phyloP scores from a whole-genome alignment of 78 protist species.

The Parvularia atlantis region DNA sequence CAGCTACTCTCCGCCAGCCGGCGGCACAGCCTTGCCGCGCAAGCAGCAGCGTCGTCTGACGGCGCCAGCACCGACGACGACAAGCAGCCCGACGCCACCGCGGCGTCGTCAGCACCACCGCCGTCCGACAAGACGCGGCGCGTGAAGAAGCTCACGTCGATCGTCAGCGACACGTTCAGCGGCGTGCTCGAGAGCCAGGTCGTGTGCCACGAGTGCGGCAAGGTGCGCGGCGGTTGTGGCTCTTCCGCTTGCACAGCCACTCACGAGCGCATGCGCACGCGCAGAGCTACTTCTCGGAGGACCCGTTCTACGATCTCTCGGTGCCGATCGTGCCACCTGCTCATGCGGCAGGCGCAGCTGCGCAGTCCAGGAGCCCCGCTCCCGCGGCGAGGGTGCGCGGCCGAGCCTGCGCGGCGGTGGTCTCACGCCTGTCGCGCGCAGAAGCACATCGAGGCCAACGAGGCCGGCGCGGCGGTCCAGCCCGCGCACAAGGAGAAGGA shows the following conservation, averaged over 20 bases:
- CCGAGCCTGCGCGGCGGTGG: neutral
- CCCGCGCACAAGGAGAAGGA: neutral
- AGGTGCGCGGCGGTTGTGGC: neutral
- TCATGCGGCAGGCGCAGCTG: neutral
- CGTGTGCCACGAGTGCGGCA: neutral
- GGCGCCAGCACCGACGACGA: too few species aligned
- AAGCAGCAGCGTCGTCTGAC: too few species aligned
- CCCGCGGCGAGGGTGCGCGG: too few species aligned
- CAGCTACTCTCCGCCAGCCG: too few species aligned
- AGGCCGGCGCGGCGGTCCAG: neutral
- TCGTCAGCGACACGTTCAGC: neutral
- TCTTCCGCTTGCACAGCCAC: neutral
- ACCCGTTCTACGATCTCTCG: constrained; percentile 1
- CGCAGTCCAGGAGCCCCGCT: neutral
- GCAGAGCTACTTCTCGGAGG: neutral
- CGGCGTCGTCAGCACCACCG: too few species aligned
- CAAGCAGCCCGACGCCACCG: too few species aligned
- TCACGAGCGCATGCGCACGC: neutral
- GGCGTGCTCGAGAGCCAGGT: neutral
- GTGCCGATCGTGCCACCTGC: neutral
- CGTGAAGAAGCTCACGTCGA: too few species aligned
- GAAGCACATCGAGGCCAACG: too few species aligned
- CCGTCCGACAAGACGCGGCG: too few species aligned
- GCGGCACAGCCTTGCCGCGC: too few species aligned
- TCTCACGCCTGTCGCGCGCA: neutral